Conservation (phyloP, 805 yeast genomes). For the Yamadazyma laniorum region DNA sequence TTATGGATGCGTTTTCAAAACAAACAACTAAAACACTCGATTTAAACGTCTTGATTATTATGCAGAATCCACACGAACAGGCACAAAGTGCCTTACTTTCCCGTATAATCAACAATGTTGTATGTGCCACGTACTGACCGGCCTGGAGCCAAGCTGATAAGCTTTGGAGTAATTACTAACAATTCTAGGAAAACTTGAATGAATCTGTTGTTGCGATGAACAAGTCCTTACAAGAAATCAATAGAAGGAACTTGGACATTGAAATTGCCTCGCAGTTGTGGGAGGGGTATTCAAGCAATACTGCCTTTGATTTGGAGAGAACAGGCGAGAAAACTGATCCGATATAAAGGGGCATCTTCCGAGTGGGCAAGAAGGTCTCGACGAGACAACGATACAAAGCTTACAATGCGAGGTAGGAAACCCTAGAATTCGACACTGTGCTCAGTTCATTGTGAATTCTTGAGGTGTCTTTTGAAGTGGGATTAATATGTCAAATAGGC, state of each 20-base stretch:
- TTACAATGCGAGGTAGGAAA: no score
- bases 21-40: constrained; percentile 1
- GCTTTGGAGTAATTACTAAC: neutral
- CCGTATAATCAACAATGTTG: constrained; percentile 74
- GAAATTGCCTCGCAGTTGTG: constrained; percentile 76
- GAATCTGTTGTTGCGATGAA: constrained; percentile 67
- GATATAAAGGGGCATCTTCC: constrained; percentile 18
- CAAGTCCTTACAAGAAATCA: constrained; percentile 57
- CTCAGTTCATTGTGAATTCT: no score
- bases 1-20: neutral
- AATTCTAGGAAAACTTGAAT: constrained; percentile 59
- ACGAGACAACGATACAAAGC: no score
- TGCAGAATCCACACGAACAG: constrained; percentile 88
- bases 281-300: constrained; percentile 70
- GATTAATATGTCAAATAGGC: no score
- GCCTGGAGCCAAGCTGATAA: neutral
- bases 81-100: constrained; percentile 73
- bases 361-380: no score
- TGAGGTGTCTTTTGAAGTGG: no score
- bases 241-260: constrained; percentile 62
- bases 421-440: no score
- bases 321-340: constrained; percentile 64
- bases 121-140: constrained; percentile 34
- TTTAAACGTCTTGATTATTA: constrained; percentile 21
- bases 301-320: constrained; percentile 65